These are phyloP conservation scores for Coemansia pectinata DNA, from an alignment of 192 early-diverging fungal genomes.

Conservation along the genomic window DNA sequence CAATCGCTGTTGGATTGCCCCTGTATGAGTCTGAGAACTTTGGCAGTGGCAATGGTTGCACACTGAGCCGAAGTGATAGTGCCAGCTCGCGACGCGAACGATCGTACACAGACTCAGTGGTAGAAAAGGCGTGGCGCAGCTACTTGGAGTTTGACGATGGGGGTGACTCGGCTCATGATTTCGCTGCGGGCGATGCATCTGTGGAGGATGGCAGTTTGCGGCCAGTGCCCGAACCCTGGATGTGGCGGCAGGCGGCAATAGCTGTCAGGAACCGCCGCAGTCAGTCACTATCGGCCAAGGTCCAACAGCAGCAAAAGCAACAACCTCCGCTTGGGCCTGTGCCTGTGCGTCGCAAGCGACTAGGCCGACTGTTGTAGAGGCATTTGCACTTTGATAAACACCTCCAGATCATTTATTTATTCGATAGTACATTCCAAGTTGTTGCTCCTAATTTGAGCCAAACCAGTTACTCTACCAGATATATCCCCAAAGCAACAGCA, in stretches of 20 bases:
- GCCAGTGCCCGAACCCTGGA: slow-evolving; percentile 51
- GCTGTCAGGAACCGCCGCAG: slow-evolving; percentile 50
- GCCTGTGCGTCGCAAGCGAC: neutral
- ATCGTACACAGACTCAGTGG: slow-evolving; percentile 46
- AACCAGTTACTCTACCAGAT: neutral
- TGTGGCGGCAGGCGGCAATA: slow-evolving; percentile 53
- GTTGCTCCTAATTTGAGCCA: neutral
- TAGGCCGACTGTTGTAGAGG: neutral
- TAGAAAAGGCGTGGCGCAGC: slow-evolving; percentile 48
- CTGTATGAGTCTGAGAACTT: neutral
- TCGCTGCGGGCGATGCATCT: slow-evolving; percentile 14
- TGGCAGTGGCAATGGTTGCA: neutral
- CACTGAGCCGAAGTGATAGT: slow-evolving; percentile 25
- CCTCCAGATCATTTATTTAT: neutral
- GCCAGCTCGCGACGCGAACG: slow-evolving; percentile 46
- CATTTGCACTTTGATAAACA: neutral
- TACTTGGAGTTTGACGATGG: slow-evolving; percentile 38
- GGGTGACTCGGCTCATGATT: slow-evolving; percentile 17
- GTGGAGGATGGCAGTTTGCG: slow-evolving; percentile 10
- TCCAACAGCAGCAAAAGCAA: slow-evolving; percentile 13
- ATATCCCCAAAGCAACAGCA: neutral
- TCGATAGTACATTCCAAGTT: neutral
- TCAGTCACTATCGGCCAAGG: slow-evolving; percentile 36
- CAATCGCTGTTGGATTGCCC: neutral
- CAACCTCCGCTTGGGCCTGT: neutral